phyloP scores from a whole-genome alignment of 768 basidiomycete species.

The Sarcodon aspratus region DNA sequence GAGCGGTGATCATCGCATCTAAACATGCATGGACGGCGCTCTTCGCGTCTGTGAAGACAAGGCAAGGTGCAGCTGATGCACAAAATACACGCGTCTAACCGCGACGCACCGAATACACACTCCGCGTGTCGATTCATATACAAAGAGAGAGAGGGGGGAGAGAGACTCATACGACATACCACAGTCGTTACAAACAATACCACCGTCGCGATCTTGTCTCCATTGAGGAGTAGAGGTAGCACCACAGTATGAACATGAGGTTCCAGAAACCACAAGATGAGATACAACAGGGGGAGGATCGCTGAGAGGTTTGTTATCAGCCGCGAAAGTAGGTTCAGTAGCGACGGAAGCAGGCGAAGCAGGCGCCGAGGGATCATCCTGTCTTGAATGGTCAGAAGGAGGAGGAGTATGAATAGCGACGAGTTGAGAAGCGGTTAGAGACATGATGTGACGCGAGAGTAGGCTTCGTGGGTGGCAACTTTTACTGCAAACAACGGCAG shows the following conservation, averaged over 20 bases:
- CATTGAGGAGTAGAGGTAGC: slow-evolving; percentile 75
- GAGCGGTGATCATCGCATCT: slow-evolving; percentile 6
- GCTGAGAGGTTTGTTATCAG: neutral
- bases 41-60: too few relatives aligned
- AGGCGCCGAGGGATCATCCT: slow-evolving; percentile 12
- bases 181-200: slow-evolving; percentile 82
- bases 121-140: slow-evolving; percentile 12
- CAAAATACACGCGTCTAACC: slow-evolving; percentile 12
- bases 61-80: neutral
- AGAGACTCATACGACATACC: slow-evolving; percentile 42
- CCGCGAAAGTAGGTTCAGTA: neutral
- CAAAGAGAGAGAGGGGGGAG: slow-evolving; percentile 26
- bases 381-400: slow-evolving; percentile 17
- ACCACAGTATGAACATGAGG: slow-evolving; percentile 58
- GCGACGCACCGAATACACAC: slow-evolving; percentile 12
- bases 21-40: too few relatives aligned
- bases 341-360: slow-evolving; percentile 9
- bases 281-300: neutral
- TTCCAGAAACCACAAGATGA: neutral
- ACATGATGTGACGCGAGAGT: neutral
- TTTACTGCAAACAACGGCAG: too few relatives aligned
- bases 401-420: slow-evolving; percentile 13
- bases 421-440: neutral
- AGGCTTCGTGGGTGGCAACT: neutral
- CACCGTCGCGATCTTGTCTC: slow-evolving; percentile 74